Percentiles rank a stretch among this genome's conserved stretches.
phyloP scores from a whole-genome alignment of 1,139 yeast genomes.

The Yamadazyma conglobata region DNA sequence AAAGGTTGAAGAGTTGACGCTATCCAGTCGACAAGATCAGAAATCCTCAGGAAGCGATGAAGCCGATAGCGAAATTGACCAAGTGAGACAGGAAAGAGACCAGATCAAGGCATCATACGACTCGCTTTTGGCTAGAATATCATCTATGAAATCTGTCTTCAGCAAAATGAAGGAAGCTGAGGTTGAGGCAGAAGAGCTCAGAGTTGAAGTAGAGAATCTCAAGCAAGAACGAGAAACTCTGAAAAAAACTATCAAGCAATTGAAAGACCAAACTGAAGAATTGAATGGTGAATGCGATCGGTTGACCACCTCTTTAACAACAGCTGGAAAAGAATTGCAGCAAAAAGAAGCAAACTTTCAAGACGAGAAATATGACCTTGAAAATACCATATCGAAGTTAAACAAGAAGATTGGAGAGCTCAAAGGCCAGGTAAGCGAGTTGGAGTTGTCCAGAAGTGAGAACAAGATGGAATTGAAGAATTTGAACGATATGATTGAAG shows the following conservation, averaged over 20 bases:
- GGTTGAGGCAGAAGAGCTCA: constrained; percentile 59
- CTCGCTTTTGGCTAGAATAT: constrained; percentile 64
- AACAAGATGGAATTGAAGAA: constrained; percentile 42
- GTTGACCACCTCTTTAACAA: constrained; percentile 48
- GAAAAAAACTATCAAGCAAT: constrained; percentile 13
- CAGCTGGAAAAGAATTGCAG: constrained; percentile 45
- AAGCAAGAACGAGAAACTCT: constrained; percentile 11
- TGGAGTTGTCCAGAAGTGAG: constrained; percentile 46
- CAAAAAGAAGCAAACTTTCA: constrained; percentile 37
- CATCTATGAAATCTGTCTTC: constrained; percentile 77
- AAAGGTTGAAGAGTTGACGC: constrained; percentile 1
- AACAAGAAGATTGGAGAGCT: constrained; percentile 38
- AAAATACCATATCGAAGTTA: constrained; percentile 33
- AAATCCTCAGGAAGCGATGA: constrained; percentile 3
- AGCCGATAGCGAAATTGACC: constrained; percentile 5
- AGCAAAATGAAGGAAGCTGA: constrained; percentile 75
- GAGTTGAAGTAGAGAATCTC: constrained; percentile 33
- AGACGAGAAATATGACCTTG: constrained; percentile 47
- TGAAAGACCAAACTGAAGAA: constrained; percentile 52
- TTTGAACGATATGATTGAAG: constrained; percentile 42
- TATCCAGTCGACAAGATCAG: background rate
- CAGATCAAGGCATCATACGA: constrained; percentile 71
- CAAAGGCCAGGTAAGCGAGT: constrained; percentile 43
- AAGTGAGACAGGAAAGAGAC: constrained; percentile 50
- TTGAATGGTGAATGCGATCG: constrained; percentile 68